These are phyloP conservation scores for Fomitopsis pinicola DNA, from an alignment of 1,284 basidiomycete genomes.

Conservation along the genomic window DNA sequence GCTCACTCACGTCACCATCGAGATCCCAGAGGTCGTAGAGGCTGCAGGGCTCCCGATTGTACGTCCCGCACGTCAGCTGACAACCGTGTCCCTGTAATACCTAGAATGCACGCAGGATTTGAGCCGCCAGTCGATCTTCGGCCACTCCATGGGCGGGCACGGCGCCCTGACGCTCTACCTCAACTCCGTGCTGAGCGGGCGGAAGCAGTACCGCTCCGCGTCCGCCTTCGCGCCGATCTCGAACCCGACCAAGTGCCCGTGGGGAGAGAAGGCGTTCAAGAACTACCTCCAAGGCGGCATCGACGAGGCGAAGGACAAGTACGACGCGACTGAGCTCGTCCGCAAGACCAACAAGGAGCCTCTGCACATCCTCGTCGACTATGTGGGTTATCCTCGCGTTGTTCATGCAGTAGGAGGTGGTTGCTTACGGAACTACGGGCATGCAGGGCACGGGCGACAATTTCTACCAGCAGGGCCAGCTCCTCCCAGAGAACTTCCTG, in stretches of 20 bases:
- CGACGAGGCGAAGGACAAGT: conserved; percentile 67
- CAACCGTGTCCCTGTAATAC: not conserved
- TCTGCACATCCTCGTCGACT: conserved; percentile 81
- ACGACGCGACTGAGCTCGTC: conserved; percentile 89
- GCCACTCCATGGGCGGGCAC: conserved; percentile 92
- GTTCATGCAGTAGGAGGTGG: not conserved
- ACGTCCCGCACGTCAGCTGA: conserved; percentile 19
- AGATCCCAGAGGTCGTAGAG: conserved; percentile 77
- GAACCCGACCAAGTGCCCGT: conserved; percentile 85
- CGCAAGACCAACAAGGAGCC: conserved; percentile 52
- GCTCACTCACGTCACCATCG: conserved; percentile 78
- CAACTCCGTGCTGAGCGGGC: conserved; percentile 40
- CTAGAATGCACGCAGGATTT: conserved; percentile 46
- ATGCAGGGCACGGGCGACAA: conserved; percentile 78
- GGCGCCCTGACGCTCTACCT: conserved; percentile 94
- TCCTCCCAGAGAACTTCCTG: conserved; percentile 87
- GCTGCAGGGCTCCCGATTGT: conserved; percentile 66
- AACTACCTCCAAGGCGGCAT: conserved; percentile 85
- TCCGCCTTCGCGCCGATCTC: conserved; percentile 92
- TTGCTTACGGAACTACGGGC: conserved; percentile 3
- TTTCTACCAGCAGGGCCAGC: conserved; percentile 83
- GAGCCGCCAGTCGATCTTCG: conserved; percentile 74
- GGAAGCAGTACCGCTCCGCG: conserved; percentile 76
- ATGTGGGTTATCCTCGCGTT: conserved; percentile 41
- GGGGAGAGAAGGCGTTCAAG: conserved; percentile 91